Percentiles rank a stretch among this genome's conserved stretches.
These are phyloP conservation scores for Phytophthora brassicae DNA, from an alignment of 352 stramenopile species.

Conservation along the genomic window DNA sequence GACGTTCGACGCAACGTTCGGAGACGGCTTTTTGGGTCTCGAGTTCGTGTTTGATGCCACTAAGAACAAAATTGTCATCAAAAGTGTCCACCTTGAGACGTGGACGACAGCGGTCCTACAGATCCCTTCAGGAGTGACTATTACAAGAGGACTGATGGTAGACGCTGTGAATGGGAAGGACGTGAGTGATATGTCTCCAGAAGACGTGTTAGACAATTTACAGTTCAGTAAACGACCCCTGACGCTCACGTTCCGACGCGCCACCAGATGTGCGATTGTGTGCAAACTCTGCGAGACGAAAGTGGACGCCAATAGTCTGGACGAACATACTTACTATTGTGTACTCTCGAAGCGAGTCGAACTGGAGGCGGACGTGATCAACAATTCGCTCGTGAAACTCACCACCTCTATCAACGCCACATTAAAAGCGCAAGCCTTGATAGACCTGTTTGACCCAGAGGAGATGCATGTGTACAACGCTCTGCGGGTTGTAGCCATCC, in stretches of 20 bases:
- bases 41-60: conserved; percentile 67
- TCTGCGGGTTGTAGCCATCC: conserved; percentile 65
- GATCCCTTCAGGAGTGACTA: conserved; percentile 38
- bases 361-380: conserved; percentile 78
- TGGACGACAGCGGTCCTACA: conserved; percentile 39
- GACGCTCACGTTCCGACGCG: conserved; percentile 58
- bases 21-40: conserved; percentile 66
- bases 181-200: conserved; percentile 31
- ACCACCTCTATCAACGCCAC: conserved; percentile 60
- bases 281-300: conserved; percentile 84
- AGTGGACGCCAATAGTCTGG: conserved; percentile 61
- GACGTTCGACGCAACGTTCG: conserved; percentile 74
- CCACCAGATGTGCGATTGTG: conserved; percentile 48
- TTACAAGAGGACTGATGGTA: conserved; percentile 59
- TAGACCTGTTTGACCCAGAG: conserved; percentile 46
- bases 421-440: conserved; percentile 42
- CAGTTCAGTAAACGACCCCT: conserved; percentile 66
- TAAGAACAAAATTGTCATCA: conserved; percentile 62
- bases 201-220: conserved; percentile 67
- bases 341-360: conserved; percentile 78
- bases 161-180: conserved; percentile 64
- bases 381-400: conserved; percentile 58
- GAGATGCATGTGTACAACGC: conserved; percentile 77
- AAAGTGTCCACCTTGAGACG: conserved; percentile 45
- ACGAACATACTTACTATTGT: conserved; percentile 82